Conservation (phyloP, 1,284 basidiomycete genomes). For the Austroboletus niveus region DNA sequence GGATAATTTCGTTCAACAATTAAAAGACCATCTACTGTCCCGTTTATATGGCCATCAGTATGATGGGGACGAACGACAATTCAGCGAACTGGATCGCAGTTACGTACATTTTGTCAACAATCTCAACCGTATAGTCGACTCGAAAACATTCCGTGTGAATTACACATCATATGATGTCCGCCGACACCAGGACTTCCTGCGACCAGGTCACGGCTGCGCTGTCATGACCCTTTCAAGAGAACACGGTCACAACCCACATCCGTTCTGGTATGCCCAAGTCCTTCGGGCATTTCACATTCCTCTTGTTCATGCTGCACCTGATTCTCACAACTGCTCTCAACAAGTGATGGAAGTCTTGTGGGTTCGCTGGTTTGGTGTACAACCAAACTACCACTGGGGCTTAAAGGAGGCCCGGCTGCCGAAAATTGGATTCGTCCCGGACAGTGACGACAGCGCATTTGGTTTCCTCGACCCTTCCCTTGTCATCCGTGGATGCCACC, state of each 20-base stretch:
- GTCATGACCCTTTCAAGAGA: conserved; percentile 14
- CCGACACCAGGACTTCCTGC: conserved; percentile 18
- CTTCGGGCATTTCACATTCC: conserved; percentile 8
- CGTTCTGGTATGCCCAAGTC: conserved; percentile 26
- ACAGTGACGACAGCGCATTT: background rate
- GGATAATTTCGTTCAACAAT: background rate
- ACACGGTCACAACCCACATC: conserved; percentile 8
- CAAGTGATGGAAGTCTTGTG: background rate
- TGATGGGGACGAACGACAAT: conserved; percentile 5
- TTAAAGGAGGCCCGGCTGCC: background rate
- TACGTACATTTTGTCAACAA: background rate
- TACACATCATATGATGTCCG: conserved; percentile 35
- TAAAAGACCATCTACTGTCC: background rate
- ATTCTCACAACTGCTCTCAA: background rate
- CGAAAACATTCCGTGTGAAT: conserved; percentile 18
- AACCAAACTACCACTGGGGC: background rate
- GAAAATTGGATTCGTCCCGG: background rate
- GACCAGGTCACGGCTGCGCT: conserved; percentile 11
- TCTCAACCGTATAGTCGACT: background rate
- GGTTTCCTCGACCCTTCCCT: background rate
- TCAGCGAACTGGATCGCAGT: background rate
- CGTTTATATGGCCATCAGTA: background rate
- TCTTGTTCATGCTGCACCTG: background rate
- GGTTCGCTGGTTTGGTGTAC: conserved; percentile 5
- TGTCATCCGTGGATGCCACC: conserved; percentile 5